Percentiles rank a stretch among this genome's conserved stretches.
Evolutionary conservation across 257 asterid species (phyloP).

Genomic region (Orobanche coerulescens): DNA sequence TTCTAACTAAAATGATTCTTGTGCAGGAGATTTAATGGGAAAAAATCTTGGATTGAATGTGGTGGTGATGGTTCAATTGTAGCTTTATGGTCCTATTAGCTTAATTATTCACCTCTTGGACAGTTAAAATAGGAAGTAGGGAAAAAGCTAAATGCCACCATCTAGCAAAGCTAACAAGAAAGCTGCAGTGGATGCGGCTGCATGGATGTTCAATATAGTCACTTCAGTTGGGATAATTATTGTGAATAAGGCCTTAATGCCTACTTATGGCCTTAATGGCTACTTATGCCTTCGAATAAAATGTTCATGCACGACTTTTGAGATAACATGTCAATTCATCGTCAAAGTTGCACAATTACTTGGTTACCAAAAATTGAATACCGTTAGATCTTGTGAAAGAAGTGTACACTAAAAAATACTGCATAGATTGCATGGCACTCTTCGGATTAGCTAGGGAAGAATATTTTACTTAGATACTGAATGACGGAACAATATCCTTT

Average conservation of each 20-base stretch:
- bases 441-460: too few species aligned
- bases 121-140: slow-evolving; percentile 20
- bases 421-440: too few species aligned
- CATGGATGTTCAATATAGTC: slow-evolving; percentile 92
- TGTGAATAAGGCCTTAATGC: slow-evolving; percentile 47
- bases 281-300: too few species aligned
- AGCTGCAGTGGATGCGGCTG: slow-evolving; percentile 82
- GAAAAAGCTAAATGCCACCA: slow-evolving; percentile 53
- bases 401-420: too few species aligned
- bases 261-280: too few species aligned
- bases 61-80: slow-evolving; percentile 24
- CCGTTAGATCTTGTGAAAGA: neutral
- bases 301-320: too few species aligned
- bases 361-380: too few species aligned
- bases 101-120: slow-evolving; percentile 29
- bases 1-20: slow-evolving; percentile 1
- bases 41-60: slow-evolving; percentile 31
- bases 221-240: slow-evolving; percentile 91
- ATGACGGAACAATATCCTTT: neutral
- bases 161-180: slow-evolving; percentile 83
- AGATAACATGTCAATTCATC: too few species aligned
- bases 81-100: slow-evolving; percentile 38
- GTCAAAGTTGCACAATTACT: too few species aligned
- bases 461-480: too few species aligned
- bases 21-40: slow-evolving; percentile 23